Conservation (phyloP, 805 yeast species). For the Starmera caribaea region DNA sequence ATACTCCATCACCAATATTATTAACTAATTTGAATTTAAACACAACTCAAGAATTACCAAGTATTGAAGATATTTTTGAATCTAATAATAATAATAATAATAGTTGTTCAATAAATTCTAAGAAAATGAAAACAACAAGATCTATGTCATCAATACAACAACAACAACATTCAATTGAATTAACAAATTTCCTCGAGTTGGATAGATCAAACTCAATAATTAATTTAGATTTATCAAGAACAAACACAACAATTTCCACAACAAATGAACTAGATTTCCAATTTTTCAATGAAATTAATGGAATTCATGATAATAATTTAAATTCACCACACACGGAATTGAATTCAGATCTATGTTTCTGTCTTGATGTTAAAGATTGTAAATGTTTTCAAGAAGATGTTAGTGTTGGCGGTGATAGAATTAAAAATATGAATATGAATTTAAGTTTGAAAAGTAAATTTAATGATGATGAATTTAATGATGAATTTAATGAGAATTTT, state of each 20-base stretch:
- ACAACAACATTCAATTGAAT: neutral
- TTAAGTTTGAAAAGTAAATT: neutral
- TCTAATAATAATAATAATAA: neutral
- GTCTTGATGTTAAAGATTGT: neutral
- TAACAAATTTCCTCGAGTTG: neutral
- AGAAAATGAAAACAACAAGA: conserved; percentile 6
- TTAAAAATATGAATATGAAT: neutral
- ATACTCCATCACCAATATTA: conserved; percentile 18
- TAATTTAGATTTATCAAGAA: conserved; percentile 6
- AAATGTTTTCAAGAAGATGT: neutral
- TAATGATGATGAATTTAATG: neutral
- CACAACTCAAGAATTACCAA: conserved; percentile 5
- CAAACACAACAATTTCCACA: conserved; percentile 13
- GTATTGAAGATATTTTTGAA: conserved; percentile 1
- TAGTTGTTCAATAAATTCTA: no score
- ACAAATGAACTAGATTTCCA: conserved; percentile 3
- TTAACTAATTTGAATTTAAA: conserved; percentile 1
- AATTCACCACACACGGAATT: no score
- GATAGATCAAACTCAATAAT: conserved; percentile 1
- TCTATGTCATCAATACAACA: conserved; percentile 9
- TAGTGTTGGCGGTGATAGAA: neutral
- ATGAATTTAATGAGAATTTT: neutral
- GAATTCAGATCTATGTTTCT: neutral
- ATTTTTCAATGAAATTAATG: no score
- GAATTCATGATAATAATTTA: no score